A percentile compares a stretch with the other conserved stretches of the same genome.
Conservation (phyloP, 2,329 filamentous ascomycete genomes). For the Aspergillus calidoustus region DNA sequence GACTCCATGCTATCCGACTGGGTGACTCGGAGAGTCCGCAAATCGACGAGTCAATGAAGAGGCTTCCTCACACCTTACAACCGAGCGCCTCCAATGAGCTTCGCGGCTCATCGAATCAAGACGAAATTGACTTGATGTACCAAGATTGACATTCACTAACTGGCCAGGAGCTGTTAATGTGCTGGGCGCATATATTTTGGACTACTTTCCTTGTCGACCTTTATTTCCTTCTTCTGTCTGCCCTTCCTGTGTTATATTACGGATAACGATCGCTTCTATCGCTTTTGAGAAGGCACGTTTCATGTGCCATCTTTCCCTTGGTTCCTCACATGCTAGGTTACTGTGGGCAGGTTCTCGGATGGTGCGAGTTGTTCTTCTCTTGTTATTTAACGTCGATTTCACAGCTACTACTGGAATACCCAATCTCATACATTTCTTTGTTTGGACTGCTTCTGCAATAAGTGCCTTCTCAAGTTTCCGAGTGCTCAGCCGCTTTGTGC, state of each 20-base stretch:
- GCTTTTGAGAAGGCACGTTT: not conserved
- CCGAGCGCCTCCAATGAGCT: not conserved
- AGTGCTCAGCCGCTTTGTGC: not conserved
- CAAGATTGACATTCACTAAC: not conserved
- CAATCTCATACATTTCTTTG: not conserved
- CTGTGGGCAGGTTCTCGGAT: not conserved
- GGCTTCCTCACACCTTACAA: not conserved
- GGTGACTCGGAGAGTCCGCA: slow-evolving; percentile 58
- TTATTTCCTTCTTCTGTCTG: slow-evolving; percentile 11
- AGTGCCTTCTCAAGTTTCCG: not conserved
- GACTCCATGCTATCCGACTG: slow-evolving; percentile 86
- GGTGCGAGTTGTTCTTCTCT: not conserved
- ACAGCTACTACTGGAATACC: not conserved
- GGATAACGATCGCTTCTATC: slow-evolving; percentile 9
- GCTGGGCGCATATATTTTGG: slow-evolving; percentile 12
- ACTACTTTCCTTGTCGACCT: slow-evolving; percentile 3
- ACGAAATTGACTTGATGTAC: not conserved
- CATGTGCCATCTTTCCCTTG: not conserved
- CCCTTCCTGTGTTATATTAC: slow-evolving; percentile 3
- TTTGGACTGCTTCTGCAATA: not conserved
- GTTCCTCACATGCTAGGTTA: not conserved
- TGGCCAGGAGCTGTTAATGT: slow-evolving; percentile 14
- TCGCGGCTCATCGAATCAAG: not conserved
- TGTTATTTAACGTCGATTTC: not conserved
- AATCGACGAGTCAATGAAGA: slow-evolving; percentile 25